phyloP scores from a whole-genome alignment of 805 yeast species.

The Ogataea paraovalis region DNA sequence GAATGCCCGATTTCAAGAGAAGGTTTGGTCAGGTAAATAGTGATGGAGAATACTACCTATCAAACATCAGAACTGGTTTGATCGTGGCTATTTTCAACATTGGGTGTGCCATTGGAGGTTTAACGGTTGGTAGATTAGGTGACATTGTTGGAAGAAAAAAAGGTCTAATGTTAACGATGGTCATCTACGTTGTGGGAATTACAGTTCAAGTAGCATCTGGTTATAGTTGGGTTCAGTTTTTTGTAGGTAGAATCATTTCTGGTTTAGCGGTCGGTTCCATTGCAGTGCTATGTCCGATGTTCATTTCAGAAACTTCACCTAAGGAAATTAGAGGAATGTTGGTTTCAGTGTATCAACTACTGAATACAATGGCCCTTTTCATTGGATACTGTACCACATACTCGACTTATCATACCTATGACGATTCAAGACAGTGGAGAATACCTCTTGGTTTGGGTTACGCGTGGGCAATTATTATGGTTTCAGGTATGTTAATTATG shows the following conservation, averaged over 20 bases:
- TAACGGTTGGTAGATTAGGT: slow-evolving; percentile 51
- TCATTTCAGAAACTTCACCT: slow-evolving; percentile 68
- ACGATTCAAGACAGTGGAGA: slow-evolving; percentile 59
- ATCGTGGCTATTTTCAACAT: slow-evolving; percentile 67
- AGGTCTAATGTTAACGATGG: slow-evolving; percentile 50
- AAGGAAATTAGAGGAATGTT: slow-evolving; percentile 66
- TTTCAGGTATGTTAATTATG: slow-evolving; percentile 49
- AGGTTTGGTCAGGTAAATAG: slow-evolving; percentile 47
- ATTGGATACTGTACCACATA: slow-evolving; percentile 63
- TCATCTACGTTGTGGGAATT: slow-evolving; percentile 57
- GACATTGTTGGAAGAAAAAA: slow-evolving; percentile 58
- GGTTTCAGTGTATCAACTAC: slow-evolving; percentile 65
- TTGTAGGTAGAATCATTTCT: slow-evolving; percentile 56
- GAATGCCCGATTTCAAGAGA: slow-evolving; percentile 49
- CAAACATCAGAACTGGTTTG: slow-evolving; percentile 55
- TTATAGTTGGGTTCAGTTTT: slow-evolving; percentile 57
- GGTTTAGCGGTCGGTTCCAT: slow-evolving; percentile 55
- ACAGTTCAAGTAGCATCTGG: slow-evolving; percentile 55
- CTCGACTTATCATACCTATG: slow-evolving; percentile 51
- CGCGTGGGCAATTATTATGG: slow-evolving; percentile 49
- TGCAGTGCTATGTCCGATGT: slow-evolving; percentile 49
- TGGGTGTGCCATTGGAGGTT: slow-evolving; percentile 72
- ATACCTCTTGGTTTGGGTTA: slow-evolving; percentile 52
- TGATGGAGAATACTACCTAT: slow-evolving; percentile 39
- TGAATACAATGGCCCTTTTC: slow-evolving; percentile 67